Evolutionary conservation across 1,139 yeast species (phyloP).

Genomic region (Blastobotrys indianensis): DNA sequence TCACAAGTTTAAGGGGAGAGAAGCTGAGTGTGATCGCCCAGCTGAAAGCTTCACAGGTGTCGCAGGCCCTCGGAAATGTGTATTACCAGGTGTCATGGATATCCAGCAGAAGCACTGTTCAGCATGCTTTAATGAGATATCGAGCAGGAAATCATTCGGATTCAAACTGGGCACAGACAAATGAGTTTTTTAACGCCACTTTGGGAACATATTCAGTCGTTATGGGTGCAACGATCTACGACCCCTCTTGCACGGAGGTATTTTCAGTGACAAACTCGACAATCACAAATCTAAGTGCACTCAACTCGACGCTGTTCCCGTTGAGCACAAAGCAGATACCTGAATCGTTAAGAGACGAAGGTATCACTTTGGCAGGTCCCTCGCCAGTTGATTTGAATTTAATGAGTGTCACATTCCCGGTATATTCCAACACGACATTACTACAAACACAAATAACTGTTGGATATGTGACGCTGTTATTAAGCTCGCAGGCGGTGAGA

Average conservation of each 20-base stretch:
- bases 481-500: constrained; percentile 51
- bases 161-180: constrained; percentile 42
- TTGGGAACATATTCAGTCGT: constrained; percentile 37
- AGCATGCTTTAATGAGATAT: constrained; percentile 53
- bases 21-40: constrained; percentile 72
- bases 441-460: constrained; percentile 53
- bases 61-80: constrained; percentile 56
- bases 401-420: constrained; percentile 62
- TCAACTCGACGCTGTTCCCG: constrained; percentile 44
- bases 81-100: constrained; percentile 69
- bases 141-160: constrained; percentile 64
- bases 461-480: constrained; percentile 67
- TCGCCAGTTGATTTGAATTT: constrained; percentile 32
- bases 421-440: constrained; percentile 67
- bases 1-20: constrained; percentile 59
- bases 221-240: constrained; percentile 64
- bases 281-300: constrained; percentile 16
- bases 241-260: constrained; percentile 40
- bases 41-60: constrained; percentile 71
- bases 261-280: constrained; percentile 35
- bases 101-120: constrained; percentile 56
- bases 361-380: constrained; percentile 31
- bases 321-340: constrained; percentile 35
- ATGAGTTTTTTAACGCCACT: constrained; percentile 55
- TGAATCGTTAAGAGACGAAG: constrained; percentile 39